Evolutionary conservation across 208 protist species (phyloP).

Genomic region (Trypanosoma platydactyli): DNA sequence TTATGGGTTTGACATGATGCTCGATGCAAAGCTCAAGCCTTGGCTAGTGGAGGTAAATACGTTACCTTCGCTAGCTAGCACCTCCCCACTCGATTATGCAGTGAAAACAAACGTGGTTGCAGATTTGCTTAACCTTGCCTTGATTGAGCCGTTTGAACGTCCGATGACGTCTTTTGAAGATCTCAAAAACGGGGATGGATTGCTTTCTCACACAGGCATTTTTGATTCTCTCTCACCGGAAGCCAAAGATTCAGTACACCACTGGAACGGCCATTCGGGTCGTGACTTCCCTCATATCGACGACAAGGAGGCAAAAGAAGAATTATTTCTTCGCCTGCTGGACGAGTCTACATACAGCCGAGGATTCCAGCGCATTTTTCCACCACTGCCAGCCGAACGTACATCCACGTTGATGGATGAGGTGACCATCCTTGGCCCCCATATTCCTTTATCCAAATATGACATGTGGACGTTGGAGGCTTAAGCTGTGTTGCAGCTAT

Average conservation of each 20-base stretch:
- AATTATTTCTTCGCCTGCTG: slow-evolving; percentile 51
- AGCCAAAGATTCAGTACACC: slow-evolving; percentile 14
- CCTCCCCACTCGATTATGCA: slow-evolving; percentile 82
- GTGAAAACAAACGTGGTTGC: slow-evolving; percentile 88
- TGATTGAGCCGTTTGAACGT: slow-evolving; percentile 79
- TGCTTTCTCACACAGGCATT: slow-evolving; percentile 11
- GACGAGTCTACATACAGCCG: slow-evolving; percentile 70
- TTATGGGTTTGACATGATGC: slow-evolving; percentile 92
- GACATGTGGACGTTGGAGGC: slow-evolving; percentile 35
- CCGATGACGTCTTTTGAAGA: slow-evolving; percentile 17
- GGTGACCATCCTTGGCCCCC: slow-evolving; percentile 2
- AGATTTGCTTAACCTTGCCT: slow-evolving; percentile 85
- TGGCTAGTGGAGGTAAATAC: slow-evolving; percentile 92
- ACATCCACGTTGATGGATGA: slow-evolving; percentile 17
- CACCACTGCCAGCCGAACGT: slow-evolving; percentile 29
- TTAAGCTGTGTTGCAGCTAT: neutral
- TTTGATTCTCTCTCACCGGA: slow-evolving; percentile 23
- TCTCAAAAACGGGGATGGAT: neutral
- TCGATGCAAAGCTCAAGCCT: slow-evolving; percentile 70
- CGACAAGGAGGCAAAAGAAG: slow-evolving; percentile 32
- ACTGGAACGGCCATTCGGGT: slow-evolving; percentile 2
- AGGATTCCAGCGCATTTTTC: slow-evolving; percentile 85
- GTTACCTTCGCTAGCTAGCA: slow-evolving; percentile 88
- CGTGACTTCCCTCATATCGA: neutral
- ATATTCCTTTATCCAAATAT: slow-evolving; percentile 22